phyloP scores from a whole-genome alignment of 2,329 filamentous ascomycete species.

The Fusarium xyrophilum region DNA sequence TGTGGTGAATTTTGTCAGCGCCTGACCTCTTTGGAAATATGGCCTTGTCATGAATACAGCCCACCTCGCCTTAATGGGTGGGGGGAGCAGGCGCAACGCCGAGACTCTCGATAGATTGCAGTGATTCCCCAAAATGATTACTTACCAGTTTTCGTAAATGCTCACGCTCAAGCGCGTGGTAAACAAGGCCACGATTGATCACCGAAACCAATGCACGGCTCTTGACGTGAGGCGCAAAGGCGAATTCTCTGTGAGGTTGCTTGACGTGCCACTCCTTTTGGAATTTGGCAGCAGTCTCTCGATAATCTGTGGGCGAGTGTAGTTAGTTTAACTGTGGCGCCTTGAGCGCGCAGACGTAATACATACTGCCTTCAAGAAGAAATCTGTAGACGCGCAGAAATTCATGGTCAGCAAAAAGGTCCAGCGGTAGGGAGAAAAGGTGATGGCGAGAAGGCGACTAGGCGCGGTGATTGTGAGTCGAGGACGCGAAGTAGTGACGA shows the following conservation, averaged over 20 bases:
- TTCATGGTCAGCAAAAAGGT: constrained; percentile 32
- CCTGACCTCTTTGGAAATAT: constrained; percentile 33
- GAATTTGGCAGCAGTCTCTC: constrained; percentile 71
- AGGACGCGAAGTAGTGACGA: constrained; percentile 51
- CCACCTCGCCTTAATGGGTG: constrained; percentile 14
- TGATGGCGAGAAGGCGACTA: constrained; percentile 11
- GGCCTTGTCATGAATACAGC: constrained; percentile 25
- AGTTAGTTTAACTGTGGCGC: constrained; percentile 38
- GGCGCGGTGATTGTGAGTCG: constrained; percentile 26
- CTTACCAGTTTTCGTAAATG: constrained; percentile 59
- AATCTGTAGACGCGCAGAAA: constrained; percentile 53
- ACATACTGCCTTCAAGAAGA: constrained; percentile 69
- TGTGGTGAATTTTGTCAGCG: constrained; percentile 37
- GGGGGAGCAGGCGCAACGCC: constrained; percentile 13
- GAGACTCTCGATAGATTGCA: constrained; percentile 13
- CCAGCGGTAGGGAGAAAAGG: constrained; percentile 3
- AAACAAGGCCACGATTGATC: constrained; percentile 69
- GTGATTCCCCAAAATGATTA: not conserved
- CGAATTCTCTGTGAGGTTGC: constrained; percentile 67
- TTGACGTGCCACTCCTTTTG: constrained; percentile 72
- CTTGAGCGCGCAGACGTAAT: constrained; percentile 37
- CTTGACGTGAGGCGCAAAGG: constrained; percentile 70
- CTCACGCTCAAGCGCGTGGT: constrained; percentile 65
- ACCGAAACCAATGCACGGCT: constrained; percentile 68
- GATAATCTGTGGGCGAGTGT: constrained; percentile 61